phyloP scores from a whole-genome alignment of 2,329 filamentous ascomycete species.

The Sporothrix variecibatus region DNA sequence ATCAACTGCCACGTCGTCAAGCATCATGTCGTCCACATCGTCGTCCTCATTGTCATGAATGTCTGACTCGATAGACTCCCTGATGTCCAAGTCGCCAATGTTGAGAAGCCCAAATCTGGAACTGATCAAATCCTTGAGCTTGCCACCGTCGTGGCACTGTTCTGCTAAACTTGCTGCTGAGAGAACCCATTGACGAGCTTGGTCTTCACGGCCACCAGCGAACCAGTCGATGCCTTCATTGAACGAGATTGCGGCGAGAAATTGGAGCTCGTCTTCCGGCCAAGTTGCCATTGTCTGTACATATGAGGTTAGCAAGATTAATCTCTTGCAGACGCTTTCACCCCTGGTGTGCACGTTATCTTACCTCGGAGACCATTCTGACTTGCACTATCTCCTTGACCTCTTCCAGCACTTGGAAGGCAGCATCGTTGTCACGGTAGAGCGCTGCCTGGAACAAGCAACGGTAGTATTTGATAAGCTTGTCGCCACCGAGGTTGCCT shows the following conservation, averaged over 20 bases:
- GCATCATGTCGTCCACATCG: not conserved
- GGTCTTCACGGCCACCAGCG: constrained; percentile 54
- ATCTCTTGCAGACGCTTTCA: not conserved
- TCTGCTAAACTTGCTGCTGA: constrained; percentile 64
- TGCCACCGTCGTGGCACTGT: constrained; percentile 56
- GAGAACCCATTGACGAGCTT: constrained; percentile 62
- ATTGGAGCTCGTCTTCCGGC: constrained; percentile 70
- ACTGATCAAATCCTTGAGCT: constrained; percentile 48
- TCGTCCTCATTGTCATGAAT: not conserved
- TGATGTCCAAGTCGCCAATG: constrained; percentile 30
- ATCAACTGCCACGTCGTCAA: not conserved
- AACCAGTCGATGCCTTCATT: constrained; percentile 72
- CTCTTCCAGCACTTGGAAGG: constrained; percentile 65
- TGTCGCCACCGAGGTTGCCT: constrained; percentile 56
- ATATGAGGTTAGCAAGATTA: not conserved
- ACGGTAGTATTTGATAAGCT: constrained; percentile 74
- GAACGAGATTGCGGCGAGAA: constrained; percentile 69
- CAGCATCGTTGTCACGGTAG: constrained; percentile 55
- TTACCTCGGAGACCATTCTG: not conserved
- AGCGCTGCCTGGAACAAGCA: constrained; percentile 73
- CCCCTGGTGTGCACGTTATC: not conserved
- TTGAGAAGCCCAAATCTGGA: constrained; percentile 48
- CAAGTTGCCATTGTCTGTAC: constrained; percentile 52
- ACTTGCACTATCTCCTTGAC: constrained; percentile 56
- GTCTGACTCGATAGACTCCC: constrained; percentile 23